A percentile compares a stretch with the other conserved stretches of the same genome.
These are phyloP conservation scores for Verticillium tricorpus DNA, from an alignment of 2,329 filamentous ascomycete genomes.

Conservation along the genomic window DNA sequence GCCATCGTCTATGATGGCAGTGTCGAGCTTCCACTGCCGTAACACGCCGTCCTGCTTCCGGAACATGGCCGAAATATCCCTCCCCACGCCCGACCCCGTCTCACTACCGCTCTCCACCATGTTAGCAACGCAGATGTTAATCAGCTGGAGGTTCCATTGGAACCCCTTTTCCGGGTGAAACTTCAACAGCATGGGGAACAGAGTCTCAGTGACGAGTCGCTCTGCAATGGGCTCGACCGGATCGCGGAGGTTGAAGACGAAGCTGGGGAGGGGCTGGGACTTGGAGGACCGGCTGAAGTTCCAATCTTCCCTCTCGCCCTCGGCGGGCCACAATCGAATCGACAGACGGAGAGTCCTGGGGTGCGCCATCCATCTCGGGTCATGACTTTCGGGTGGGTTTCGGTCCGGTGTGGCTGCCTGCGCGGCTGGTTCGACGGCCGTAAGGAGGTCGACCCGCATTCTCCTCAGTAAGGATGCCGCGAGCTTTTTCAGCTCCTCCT, in stretches of 20 bases:
- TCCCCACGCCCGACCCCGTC: conserved; percentile 50
- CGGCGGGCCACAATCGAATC: conserved; percentile 54
- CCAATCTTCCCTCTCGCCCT: conserved; percentile 41
- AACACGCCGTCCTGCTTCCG: conserved; percentile 65
- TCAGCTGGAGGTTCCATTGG: conserved; percentile 73
- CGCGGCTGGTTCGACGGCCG: conserved; percentile 35
- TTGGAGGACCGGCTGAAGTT: conserved; percentile 69
- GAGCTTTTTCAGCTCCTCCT: conserved; percentile 64
- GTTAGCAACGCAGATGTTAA: conserved; percentile 86
- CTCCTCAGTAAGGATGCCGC: conserved; percentile 67
- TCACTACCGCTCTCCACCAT: conserved; percentile 60
- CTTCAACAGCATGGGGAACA: conserved; percentile 69
- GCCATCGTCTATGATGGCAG: conserved; percentile 10
- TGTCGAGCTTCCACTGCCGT: conserved; percentile 59
- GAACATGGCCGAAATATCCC: conserved; percentile 83
- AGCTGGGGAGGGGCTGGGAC: conserved; percentile 68
- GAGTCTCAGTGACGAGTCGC: conserved; percentile 61
- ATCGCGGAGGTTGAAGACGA: conserved; percentile 63
- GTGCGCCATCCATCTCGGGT: conserved; percentile 65
- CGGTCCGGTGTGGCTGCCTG: conserved; percentile 14
- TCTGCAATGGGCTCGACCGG: conserved; percentile 57
- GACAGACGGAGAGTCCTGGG: conserved; percentile 80
- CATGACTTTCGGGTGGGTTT: not conserved
- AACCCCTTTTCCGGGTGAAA: conserved; percentile 63
- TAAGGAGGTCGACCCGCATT: conserved; percentile 73